Evolutionary conservation across 78 protist species (phyloP), one percentile per base, ranked within the genome.

Genomic region (Corallochytrium limacisporum): DNA sequence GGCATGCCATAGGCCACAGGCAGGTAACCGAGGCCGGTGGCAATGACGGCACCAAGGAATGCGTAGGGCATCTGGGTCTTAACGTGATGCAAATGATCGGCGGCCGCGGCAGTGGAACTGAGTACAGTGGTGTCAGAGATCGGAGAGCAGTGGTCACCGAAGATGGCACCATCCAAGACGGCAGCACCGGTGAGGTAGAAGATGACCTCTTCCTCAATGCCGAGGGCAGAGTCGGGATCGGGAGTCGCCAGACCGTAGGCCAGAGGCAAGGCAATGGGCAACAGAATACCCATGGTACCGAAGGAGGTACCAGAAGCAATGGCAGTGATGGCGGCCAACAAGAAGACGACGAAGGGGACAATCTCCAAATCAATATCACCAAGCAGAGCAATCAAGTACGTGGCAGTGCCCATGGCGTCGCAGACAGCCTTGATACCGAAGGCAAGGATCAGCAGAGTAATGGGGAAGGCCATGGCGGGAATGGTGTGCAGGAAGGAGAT

Each of bases 91-190:
- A 18, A 16, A 3, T 12, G 46, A 10, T 62, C 35, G 29, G 51
- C 31, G 7, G 28, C 20, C 6, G 48, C 16, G 20, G 68, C 46
- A 13, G 38, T 24, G 51, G 68, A 6, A 16, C 57, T 47, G 26
- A 62, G 68, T 3, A 62, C 51, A 29, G 48, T 62, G 26, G 68
- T 62, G 12, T 62, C 68, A 39, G 69, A 60, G 43, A 70, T 70
- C 18, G 75, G 75, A 16, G 66, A 56, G 22, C 69, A 63, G 56
- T 70, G 75, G 63, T 70, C 75, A 18, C 75, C 75, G 24, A 70
- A 54, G 37, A 57, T 3, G 31, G 61, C 7, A 13, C 75, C 65
- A 22, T 46, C 3, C 33, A 70, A 6, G n/a, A 70, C 13, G 32
- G 53, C 63, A 29, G 53, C 46, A 59, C 24, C 32, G 22, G 65